A percentile compares a stretch with the other conserved stretches of the same genome.
These are phyloP conservation scores for Colletotrichum simmondsii DNA, from an alignment of 2,329 filamentous ascomycete genomes.

Conservation along the genomic window DNA sequence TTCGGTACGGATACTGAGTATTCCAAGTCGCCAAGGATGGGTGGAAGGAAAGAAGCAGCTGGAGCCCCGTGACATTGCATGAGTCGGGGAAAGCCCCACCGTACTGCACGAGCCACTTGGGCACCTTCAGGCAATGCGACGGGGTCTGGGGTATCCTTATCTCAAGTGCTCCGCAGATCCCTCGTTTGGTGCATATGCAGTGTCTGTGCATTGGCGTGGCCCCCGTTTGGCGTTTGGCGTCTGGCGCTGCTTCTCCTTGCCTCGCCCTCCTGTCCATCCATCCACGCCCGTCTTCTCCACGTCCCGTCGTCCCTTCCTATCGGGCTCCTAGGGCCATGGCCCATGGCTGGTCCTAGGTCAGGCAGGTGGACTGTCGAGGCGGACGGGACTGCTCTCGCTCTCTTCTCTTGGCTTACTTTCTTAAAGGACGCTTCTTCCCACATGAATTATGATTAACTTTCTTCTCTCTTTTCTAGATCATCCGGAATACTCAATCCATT, in stretches of 20 bases:
- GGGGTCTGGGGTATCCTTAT: constrained; percentile 30
- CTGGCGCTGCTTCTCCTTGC: constrained; percentile 5
- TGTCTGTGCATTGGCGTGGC: background rate
- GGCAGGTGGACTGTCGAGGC: constrained; percentile 6
- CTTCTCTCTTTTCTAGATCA: constrained; percentile 2
- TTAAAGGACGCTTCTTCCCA: constrained; percentile 30
- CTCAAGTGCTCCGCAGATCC: background rate
- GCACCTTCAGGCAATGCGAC: constrained; percentile 12
- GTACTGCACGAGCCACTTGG: background rate
- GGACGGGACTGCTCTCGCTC: constrained; percentile 10
- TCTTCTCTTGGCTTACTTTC: constrained; percentile 21
- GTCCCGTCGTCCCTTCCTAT: constrained; percentile 29
- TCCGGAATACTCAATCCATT: constrained; percentile 5
- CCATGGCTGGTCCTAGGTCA: background rate
- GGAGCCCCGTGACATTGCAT: constrained; percentile 30
- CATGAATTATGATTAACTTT: background rate
- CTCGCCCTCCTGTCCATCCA: background rate
- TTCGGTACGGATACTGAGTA: too few species aligned
- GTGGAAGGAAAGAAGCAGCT: constrained; percentile 11
- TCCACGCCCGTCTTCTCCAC: constrained; percentile 4
- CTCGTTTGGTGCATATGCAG: background rate
- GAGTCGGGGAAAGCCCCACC: constrained; percentile 10
- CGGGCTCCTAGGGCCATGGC: constrained; percentile 16
- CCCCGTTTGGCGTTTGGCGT: constrained; percentile 29
- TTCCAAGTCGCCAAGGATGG: background rate